Percentiles rank a stretch among this genome's conserved stretches.
phyloP scores from a whole-genome alignment of 2,329 filamentous ascomycete species.

The Penicillium sp. region DNA sequence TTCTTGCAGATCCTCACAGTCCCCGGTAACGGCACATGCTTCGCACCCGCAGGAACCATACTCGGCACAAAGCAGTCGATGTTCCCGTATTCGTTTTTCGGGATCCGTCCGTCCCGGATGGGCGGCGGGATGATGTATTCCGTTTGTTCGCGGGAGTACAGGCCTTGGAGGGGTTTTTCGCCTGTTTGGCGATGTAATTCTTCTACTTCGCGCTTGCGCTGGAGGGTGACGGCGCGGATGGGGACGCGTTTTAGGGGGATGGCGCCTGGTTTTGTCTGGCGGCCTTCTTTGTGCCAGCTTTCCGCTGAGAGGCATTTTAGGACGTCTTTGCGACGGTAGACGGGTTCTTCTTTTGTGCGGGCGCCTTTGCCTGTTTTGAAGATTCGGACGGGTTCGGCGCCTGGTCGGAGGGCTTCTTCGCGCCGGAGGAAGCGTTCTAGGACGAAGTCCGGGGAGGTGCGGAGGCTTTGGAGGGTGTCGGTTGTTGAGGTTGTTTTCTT shows the following conservation, averaged over 20 bases:
- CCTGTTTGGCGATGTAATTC: constrained; percentile 76
- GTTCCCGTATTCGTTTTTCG: constrained; percentile 92
- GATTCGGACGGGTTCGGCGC: constrained; percentile 64
- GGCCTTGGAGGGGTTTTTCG: constrained; percentile 76
- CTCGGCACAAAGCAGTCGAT: constrained; percentile 93
- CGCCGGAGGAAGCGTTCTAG: constrained; percentile 82
- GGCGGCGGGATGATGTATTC: constrained; percentile 92
- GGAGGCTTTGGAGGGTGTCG: constrained; percentile 84
- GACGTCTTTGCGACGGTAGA: constrained; percentile 75
- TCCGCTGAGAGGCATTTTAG: constrained; percentile 85
- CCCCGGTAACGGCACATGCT: constrained; percentile 76
- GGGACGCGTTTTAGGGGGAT: constrained; percentile 80
- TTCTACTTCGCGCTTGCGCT: constrained; percentile 81
- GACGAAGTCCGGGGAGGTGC: constrained; percentile 77
- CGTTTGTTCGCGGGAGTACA: constrained; percentile 81
- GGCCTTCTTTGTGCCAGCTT: constrained; percentile 96
- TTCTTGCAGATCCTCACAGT: constrained; percentile 77
- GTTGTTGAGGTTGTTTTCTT: constrained; percentile 70
- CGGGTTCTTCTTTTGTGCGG: constrained; percentile 70
- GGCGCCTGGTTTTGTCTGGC: constrained; percentile 66
- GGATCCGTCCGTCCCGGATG: constrained; percentile 78
- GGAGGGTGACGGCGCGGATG: constrained; percentile 83
- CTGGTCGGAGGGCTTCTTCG: constrained; percentile 77
- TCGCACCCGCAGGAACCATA: constrained; percentile 83
- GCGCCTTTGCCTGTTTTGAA: constrained; percentile 74